Evolutionary conservation across 352 stramenopile genomes (phyloP).

Genomic region (Phytophthora sp.): DNA sequence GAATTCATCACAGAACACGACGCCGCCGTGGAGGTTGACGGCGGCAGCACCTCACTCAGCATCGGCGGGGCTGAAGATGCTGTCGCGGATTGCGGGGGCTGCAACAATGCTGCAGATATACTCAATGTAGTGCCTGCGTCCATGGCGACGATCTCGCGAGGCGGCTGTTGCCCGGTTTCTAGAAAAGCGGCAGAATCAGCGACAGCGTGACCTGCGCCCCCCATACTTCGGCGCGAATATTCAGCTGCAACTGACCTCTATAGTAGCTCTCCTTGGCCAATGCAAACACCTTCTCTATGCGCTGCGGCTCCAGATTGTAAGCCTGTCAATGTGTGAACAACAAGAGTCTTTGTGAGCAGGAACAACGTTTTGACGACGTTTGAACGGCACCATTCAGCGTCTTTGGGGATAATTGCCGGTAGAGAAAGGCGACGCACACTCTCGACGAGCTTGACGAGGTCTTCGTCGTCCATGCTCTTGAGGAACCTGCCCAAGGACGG

Average conservation of each 20-base stretch:
- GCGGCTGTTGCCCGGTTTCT: constrained; percentile 20
- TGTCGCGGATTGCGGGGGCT: neutral
- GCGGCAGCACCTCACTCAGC: constrained; percentile 27
- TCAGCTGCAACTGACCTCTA: constrained; percentile 26
- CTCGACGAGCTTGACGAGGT: constrained; percentile 52
- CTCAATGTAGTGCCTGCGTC: constrained; percentile 19
- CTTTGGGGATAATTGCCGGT: neutral
- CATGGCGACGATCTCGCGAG: constrained; percentile 13
- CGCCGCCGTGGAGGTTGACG: neutral
- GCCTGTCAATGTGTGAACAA: constrained; percentile 34
- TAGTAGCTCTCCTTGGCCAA: constrained; percentile 51
- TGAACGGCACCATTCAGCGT: neutral
- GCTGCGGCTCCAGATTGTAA: constrained; percentile 55
- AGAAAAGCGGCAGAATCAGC: neutral
- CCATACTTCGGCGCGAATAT: neutral
- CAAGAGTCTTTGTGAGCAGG: neutral
- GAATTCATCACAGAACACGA: constrained; percentile 10
- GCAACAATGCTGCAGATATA: constrained; percentile 21
- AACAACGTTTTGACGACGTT: neutral
- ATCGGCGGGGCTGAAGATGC: constrained; percentile 16
- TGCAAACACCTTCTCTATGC: constrained; percentile 56
- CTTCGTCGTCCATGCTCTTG: constrained; percentile 63
- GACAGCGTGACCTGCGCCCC: constrained; percentile 1
- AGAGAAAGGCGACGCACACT: constrained; percentile 33
- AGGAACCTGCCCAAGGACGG: constrained; percentile 67